Evolutionary conservation across 2,329 filamentous ascomycete species (phyloP).

Genomic region (Tricladium varicosporioides): DNA sequence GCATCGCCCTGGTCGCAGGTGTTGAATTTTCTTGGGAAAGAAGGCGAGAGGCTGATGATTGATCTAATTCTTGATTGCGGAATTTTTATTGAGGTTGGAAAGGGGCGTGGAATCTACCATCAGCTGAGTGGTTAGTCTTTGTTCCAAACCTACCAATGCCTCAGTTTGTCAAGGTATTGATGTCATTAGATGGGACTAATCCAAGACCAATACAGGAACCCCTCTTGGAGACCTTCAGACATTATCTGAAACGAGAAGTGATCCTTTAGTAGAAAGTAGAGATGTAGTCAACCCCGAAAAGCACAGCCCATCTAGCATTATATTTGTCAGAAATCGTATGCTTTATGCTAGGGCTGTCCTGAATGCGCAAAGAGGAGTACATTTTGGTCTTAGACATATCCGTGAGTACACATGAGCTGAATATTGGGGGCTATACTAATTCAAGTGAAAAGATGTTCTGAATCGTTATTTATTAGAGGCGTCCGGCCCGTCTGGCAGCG

Average conservation of each 20-base stretch:
- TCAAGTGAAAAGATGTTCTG: constrained; percentile 63
- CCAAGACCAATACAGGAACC: constrained; percentile 18
- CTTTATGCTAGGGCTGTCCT: constrained; percentile 76
- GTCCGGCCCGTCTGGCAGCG: neutral
- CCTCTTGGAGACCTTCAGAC: constrained; percentile 30
- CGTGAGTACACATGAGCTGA: constrained; percentile 53
- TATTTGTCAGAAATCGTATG: constrained; percentile 79
- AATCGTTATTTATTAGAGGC: constrained; percentile 58
- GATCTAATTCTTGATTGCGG: constrained; percentile 74
- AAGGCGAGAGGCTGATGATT: constrained; percentile 75
- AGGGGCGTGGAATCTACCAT: constrained; percentile 63
- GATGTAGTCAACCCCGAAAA: neutral
- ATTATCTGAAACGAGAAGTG: constrained; percentile 11
- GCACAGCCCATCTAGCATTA: constrained; percentile 55
- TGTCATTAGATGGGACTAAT: neutral
- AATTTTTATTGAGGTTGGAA: constrained; percentile 65
- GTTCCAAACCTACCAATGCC: too few species aligned
- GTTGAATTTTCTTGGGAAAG: constrained; percentile 69
- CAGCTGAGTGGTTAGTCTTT: constrained; percentile 70
- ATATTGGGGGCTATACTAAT: constrained; percentile 21
- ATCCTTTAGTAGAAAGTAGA: too few species aligned
- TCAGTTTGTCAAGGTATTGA: too few species aligned
- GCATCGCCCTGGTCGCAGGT: constrained; percentile 71
- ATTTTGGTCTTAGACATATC: constrained; percentile 75
- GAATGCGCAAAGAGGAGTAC: constrained; percentile 64